These are phyloP conservation scores for Trichoderma breve DNA, from an alignment of 2,329 filamentous ascomycete species.

Conservation along the genomic window DNA sequence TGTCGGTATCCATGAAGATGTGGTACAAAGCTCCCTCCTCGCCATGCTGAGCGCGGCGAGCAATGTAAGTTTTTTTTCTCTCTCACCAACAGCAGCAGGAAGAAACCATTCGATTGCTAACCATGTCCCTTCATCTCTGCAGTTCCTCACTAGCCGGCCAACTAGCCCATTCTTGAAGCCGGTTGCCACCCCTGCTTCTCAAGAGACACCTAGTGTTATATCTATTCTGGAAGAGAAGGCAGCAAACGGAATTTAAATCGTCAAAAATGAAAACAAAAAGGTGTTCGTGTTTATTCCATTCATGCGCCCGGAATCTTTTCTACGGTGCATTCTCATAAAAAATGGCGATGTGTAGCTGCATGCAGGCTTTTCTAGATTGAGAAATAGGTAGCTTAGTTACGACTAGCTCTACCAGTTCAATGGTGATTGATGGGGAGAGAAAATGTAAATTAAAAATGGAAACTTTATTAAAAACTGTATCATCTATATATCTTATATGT, in stretches of 20 bases:
- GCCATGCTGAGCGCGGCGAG: constrained; percentile 8
- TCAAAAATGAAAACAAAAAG: background rate
- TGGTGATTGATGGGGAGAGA: background rate
- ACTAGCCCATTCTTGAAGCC: constrained; percentile 4
- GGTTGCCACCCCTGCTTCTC: background rate
- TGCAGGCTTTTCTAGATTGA: background rate
- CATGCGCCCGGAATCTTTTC: background rate
- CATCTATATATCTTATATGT: background rate
- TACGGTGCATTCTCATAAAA: background rate
- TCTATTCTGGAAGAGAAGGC: constrained; percentile 5
- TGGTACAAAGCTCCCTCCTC: constrained; percentile 1
- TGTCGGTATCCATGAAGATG: background rate
- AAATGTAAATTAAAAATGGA: background rate
- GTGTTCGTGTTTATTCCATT: background rate
- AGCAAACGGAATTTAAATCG: background rate
- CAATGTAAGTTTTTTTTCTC: background rate
- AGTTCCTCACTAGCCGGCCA: constrained; percentile 1
- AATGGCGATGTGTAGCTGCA: background rate
- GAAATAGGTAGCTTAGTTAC: background rate
- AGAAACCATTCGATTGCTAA: background rate
- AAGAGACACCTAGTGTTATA: background rate
- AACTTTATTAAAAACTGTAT: background rate
- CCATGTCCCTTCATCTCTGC: background rate
- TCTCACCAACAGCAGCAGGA: background rate
- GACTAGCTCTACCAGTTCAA: background rate